These are phyloP conservation scores for Dictyophora rubrovolvata DNA, from an alignment of 768 basidiomycete species.

Conservation along the genomic window DNA sequence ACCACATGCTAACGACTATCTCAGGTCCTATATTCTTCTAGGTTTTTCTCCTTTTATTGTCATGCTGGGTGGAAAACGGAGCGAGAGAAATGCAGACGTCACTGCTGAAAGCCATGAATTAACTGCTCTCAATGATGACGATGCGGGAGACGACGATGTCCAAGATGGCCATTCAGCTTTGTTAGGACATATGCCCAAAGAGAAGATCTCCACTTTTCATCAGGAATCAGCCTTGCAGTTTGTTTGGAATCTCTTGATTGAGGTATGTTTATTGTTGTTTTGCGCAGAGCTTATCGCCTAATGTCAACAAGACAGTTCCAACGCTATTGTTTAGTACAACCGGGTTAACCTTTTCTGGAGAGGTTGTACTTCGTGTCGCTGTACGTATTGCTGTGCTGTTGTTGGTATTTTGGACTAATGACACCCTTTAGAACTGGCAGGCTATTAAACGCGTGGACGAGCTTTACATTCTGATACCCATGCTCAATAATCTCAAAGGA, in stretches of 20 bases:
- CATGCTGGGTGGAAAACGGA: not conserved
- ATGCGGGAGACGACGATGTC: not conserved
- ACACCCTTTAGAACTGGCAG: slow-evolving; percentile 57
- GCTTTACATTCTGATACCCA: slow-evolving; percentile 93
- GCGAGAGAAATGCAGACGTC: not conserved
- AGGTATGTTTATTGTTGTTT: slow-evolving; percentile 36
- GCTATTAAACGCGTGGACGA: slow-evolving; percentile 89
- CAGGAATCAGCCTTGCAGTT: slow-evolving; percentile 1
- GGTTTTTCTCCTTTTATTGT: not conserved
- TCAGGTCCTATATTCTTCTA: not conserved
- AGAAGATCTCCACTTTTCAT: not conserved
- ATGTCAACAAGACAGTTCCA: slow-evolving; percentile 58
- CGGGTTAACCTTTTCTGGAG: slow-evolving; percentile 83
- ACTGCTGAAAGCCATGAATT: not conserved
- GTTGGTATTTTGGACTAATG: slow-evolving; percentile 1
- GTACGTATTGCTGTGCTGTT: slow-evolving; percentile 29
- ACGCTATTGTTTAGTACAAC: slow-evolving; percentile 76
- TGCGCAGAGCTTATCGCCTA: not conserved
- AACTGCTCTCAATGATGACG: not conserved
- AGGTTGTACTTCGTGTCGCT: slow-evolving; percentile 78
- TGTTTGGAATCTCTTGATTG: slow-evolving; percentile 44
- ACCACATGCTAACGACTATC: not conserved
- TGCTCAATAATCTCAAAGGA: slow-evolving; percentile 92
- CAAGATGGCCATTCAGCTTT: not conserved
- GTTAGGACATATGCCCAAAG: not conserved